phyloP scores from a whole-genome alignment of 2,329 filamentous ascomycete genomes.

The Sordariomycetes sp. region DNA sequence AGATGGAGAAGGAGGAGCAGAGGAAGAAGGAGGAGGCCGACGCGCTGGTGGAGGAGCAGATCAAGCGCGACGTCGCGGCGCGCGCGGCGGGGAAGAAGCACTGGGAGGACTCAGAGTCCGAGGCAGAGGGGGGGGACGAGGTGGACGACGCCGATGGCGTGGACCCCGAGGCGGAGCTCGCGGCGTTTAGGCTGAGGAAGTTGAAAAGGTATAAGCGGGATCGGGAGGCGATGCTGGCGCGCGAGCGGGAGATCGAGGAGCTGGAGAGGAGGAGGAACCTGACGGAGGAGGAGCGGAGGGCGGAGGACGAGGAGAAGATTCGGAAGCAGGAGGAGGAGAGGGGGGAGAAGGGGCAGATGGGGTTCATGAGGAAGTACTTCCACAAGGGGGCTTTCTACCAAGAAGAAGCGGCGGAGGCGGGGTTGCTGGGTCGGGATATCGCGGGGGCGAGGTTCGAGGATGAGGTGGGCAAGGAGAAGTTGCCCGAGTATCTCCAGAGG shows the following conservation, averaged over 20 bases:
- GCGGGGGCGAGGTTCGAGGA: conserved; percentile 78
- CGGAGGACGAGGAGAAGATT: conserved; percentile 71
- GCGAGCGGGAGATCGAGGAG: conserved; percentile 78
- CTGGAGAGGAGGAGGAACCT: conserved; percentile 79
- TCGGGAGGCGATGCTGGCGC: conserved; percentile 68
- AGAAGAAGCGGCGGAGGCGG: conserved; percentile 62
- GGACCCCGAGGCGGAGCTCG: conserved; percentile 77
- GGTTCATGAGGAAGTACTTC: conserved; percentile 90
- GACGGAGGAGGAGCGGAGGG: conserved; percentile 71
- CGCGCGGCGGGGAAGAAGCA: conserved; percentile 65
- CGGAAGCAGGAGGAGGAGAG: conserved; percentile 46
- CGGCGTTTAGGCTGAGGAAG: conserved; percentile 89
- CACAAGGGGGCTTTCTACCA: conserved; percentile 95
- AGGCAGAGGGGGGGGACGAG: conserved; percentile 53
- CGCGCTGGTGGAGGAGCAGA: conserved; percentile 74
- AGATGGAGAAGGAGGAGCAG: conserved; percentile 35
- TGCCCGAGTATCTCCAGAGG: conserved; percentile 87
- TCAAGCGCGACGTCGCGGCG: conserved; percentile 67
- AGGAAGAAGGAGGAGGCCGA: conserved; percentile 61
- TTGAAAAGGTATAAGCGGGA: conserved; percentile 79
- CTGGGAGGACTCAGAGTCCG: conserved; percentile 63
- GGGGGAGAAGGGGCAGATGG: conserved; percentile 75
- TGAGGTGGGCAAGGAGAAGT: conserved; percentile 69
- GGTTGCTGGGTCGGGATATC: conserved; percentile 67
- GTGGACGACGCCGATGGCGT: conserved; percentile 82